Conservation (phyloP, 208 protist species). For the Naegleria gruberi region DNA sequence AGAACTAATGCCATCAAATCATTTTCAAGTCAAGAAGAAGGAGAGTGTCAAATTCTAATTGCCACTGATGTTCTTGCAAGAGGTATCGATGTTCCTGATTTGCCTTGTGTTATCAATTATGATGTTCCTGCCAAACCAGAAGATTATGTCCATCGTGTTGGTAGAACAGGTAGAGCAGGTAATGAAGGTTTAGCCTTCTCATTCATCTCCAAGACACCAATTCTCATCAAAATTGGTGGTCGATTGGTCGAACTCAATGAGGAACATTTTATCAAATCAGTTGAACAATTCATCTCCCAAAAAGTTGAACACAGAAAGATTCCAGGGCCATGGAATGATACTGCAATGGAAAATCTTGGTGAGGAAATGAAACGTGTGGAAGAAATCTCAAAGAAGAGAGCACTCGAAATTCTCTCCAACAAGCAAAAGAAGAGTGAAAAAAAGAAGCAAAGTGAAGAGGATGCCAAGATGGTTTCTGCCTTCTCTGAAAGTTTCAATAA, state of each 20-base stretch:
- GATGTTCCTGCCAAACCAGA: conserved; percentile 1
- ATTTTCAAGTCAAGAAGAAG: not conserved
- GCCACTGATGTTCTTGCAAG: conserved; percentile 12
- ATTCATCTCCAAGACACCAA: not conserved
- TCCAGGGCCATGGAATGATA: conserved; percentile 7
- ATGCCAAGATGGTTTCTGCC: not conserved
- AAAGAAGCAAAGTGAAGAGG: not conserved
- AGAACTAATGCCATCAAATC: not conserved
- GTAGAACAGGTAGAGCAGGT: not conserved
- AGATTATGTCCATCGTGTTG: conserved; percentile 21
- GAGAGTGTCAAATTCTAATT: not conserved
- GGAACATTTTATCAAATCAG: not conserved
- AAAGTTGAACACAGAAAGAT: conserved; percentile 12
- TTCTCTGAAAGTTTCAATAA: not conserved
- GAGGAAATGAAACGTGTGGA: not conserved
- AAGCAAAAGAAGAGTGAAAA: not conserved
- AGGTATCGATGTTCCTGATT: conserved; percentile 15
- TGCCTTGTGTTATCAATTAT: conserved; percentile 13
- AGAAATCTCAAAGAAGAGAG: not conserved
- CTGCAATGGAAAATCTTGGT: not conserved
- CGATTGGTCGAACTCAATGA: conserved; percentile 2
- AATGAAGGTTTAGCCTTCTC: not conserved
- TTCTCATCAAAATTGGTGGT: not conserved
- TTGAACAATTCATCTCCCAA: not conserved
- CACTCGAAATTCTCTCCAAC: not conserved